Conservation (phyloP, 2,329 filamentous ascomycete genomes). For the Venturia aucupariae region DNA sequence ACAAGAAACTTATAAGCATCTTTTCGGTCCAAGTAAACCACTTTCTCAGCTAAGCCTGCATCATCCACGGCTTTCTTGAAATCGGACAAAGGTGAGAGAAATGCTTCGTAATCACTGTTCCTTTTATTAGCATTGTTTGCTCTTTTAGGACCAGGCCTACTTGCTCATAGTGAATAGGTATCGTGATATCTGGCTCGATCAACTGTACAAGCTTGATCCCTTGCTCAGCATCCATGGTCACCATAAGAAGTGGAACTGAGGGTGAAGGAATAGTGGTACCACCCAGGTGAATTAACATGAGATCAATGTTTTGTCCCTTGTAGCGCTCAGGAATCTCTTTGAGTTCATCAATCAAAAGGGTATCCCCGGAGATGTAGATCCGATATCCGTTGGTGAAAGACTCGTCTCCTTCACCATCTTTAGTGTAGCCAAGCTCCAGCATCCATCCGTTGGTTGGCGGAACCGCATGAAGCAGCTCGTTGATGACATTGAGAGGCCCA, state of each 20-base stretch:
- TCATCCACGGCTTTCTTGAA: constrained; percentile 49
- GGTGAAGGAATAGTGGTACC: constrained; percentile 57
- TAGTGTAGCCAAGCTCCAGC: constrained; percentile 48
- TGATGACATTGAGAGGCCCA: constrained; percentile 34
- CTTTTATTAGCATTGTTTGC: constrained; percentile 19
- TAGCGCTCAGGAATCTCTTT: constrained; percentile 51
- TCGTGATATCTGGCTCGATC: constrained; percentile 51
- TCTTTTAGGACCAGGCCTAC: constrained; percentile 15
- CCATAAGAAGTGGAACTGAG: constrained; percentile 51
- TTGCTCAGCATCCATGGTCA: constrained; percentile 59
- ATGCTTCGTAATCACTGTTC: constrained; percentile 49
- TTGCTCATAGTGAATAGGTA: constrained; percentile 54
- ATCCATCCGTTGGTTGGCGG: constrained; percentile 61
- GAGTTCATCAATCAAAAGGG: constrained; percentile 53
- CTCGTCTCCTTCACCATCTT: constrained; percentile 16
- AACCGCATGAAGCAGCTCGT: constrained; percentile 42
- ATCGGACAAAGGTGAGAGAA: constrained; percentile 49
- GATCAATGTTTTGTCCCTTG: constrained; percentile 45
- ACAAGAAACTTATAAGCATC: constrained; percentile 50
- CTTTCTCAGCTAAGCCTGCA: constrained; percentile 42
- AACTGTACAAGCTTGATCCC: constrained; percentile 51
- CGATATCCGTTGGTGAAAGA: constrained; percentile 42
- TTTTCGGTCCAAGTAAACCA: constrained; percentile 52
- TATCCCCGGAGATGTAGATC: constrained; percentile 61
- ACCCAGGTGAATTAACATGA: constrained; percentile 59